Evolutionary conservation across 106 monocot genomes (phyloP), one percentile per base, ranked within the genome.

Genomic region (Gastrodia elata): DNA sequence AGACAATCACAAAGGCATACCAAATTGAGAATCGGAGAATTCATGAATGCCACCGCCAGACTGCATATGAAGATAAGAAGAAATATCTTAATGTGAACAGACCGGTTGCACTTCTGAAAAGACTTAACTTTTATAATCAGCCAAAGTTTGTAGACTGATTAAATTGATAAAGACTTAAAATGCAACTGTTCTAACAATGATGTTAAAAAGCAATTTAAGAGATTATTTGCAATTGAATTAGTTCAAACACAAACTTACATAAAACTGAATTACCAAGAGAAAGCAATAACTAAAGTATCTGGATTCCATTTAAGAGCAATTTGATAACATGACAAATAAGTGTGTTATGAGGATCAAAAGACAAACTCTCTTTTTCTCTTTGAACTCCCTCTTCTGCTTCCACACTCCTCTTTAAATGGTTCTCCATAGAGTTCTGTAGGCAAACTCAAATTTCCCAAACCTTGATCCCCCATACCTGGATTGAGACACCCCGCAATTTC

Each of bases 1-100:
- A 16, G 13, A 18, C 24, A 55, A 34, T 72, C 74, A 11, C n/a
- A 59, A 24, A 58, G 70, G 44, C 82, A 13, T 88, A 98, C 97
- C 97, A 80, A 98, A 98, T 81, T 98, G 97, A 38, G 97, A 98
- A 77, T 98, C 97, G 70, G 97, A 98, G 71, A 98, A 98, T 73
- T 98, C 97, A 71, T 98, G 97, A 80, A 98, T 93, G 69, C 93
- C 97, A 73, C 97, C 93, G 70, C 97, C 97, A 77, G 97, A 98
- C 97, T 98, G 83, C 82, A 85, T 72, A 26, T 9, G 49, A 71
- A 79, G 46, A 71, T 33, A 65, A 68, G 30, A 24, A 57, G 35
- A 68, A 68, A 8, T 38, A 10, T 38, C 16, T 68, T 10, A 68
- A 38, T 68, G 46, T 46, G 8, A 68, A 20, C 38, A 5, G 11